phyloP scores from a whole-genome alignment of 371 early-diverging fungal species.

The Mucor circinelloides region DNA sequence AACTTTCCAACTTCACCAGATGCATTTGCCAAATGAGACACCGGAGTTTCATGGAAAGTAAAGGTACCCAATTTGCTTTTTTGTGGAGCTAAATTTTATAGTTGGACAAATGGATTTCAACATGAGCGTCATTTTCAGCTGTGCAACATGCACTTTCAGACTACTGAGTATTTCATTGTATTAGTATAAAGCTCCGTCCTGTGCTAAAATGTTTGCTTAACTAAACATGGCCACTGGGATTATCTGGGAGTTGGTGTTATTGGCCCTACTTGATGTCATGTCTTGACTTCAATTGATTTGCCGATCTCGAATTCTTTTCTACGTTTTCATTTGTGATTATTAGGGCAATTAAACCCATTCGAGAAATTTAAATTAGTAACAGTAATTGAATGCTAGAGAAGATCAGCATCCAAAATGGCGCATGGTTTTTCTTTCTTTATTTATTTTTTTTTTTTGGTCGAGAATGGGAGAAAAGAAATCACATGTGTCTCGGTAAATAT shows the following conservation, averaged over 20 bases:
- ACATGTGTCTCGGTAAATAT: constrained; percentile 1
- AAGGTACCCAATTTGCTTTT: constrained; percentile 8
- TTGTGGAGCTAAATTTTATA: neutral
- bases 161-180: constrained; percentile 20
- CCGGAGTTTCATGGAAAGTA: neutral
- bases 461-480: neutral
- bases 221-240: constrained; percentile 14
- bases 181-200: constrained; percentile 14
- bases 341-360: neutral
- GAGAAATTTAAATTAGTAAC: neutral
- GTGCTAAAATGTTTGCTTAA: neutral
- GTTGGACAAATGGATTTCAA: constrained; percentile 5
- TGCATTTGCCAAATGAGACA: neutral
- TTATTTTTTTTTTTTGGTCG: neutral
- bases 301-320: neutral
- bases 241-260: constrained; percentile 10
- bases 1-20: neutral
- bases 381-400: neutral
- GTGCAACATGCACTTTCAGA: neutral
- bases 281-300: constrained; percentile 1
- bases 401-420: neutral
- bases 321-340: neutral
- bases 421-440: neutral
- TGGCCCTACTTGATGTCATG: constrained; percentile 12
- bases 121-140: constrained; percentile 2